Conservation (phyloP, 306 rosid species). For the Vachellia collinsii region DNA sequence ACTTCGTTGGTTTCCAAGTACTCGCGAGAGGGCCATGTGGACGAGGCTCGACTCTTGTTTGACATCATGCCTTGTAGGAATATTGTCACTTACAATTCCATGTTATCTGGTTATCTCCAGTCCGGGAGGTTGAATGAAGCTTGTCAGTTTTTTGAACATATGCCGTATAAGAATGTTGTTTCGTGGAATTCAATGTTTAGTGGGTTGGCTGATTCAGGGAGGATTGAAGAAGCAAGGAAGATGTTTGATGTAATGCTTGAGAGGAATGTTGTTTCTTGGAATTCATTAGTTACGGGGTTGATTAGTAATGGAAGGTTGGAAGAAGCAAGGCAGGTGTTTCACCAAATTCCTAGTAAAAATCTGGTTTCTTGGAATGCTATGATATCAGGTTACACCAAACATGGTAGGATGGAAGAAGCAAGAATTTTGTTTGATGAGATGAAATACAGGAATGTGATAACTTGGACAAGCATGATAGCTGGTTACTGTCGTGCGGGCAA, state of each 20-base stretch:
- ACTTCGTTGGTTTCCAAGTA: conserved; percentile 59
- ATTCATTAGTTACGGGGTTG: conserved; percentile 61
- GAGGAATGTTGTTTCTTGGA: conserved; percentile 75
- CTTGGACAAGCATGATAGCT: conserved; percentile 77
- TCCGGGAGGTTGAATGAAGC: conserved; percentile 54
- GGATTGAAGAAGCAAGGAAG: conserved; percentile 56
- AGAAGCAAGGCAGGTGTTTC: conserved; percentile 60
- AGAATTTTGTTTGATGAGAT: conserved; percentile 62
- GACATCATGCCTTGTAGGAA: conserved; percentile 70
- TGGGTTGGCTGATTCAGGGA: conserved; percentile 51
- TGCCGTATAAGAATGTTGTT: conserved; percentile 71
- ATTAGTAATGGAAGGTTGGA: conserved; percentile 59
- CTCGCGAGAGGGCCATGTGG: conserved; percentile 43
- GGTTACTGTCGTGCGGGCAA: conserved; percentile 70
- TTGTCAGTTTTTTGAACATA: conserved; percentile 46
- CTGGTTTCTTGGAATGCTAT: conserved; percentile 68
- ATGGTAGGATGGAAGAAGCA: conserved; percentile 62
- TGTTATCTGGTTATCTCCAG: conserved; percentile 47
- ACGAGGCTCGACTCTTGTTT: conserved; percentile 61
- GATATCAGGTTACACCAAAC: conserved; percentile 64
- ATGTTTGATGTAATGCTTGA: conserved; percentile 75
- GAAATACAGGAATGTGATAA: conserved; percentile 60
- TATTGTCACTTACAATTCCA: conserved; percentile 59
- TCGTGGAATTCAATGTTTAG: conserved; percentile 76
- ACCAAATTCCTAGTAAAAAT: conserved; percentile 45